Evolutionary conservation across 2,329 filamentous ascomycete genomes (phyloP).

Genomic region (Microdochium trichocladiopsis): DNA sequence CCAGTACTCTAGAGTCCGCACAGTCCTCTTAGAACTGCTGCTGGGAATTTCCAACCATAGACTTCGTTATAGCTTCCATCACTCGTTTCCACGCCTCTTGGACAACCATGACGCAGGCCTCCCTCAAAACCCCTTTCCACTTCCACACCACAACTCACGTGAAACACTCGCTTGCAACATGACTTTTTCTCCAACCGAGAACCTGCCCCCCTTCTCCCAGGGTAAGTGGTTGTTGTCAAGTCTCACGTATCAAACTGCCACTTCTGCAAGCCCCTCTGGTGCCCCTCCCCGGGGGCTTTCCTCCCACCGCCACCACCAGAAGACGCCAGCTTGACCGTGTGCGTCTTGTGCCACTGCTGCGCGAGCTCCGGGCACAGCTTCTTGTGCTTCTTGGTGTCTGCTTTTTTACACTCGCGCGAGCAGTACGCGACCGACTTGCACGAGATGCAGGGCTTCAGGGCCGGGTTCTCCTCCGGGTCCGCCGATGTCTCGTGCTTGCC

Average conservation of each 20-base stretch:
- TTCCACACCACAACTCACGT: no score
- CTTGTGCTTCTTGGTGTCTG: conserved; percentile 3
- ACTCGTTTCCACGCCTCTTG: no score
- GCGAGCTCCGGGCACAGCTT: conserved; percentile 3
- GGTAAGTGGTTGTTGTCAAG: no score
- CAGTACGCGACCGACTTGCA: conserved; percentile 2
- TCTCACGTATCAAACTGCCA: conserved; percentile 4
- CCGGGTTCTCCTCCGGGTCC: background rate
- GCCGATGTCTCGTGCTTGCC: background rate
- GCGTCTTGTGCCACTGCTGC: conserved; percentile 2
- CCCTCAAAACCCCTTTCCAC: no score
- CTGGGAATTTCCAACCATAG: no score
- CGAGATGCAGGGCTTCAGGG: conserved; percentile 1
- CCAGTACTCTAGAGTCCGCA: no score
- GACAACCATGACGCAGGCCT: no score
- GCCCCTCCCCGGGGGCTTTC: conserved; percentile 1
- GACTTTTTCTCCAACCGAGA: no score
- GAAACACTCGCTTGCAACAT: no score
- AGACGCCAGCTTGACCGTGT: conserved; percentile 2
- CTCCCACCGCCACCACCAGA: background rate
- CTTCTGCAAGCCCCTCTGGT: conserved; percentile 3
- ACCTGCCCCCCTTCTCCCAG: background rate
- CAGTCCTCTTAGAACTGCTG: no score
- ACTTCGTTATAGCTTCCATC: no score
- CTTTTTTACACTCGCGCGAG: conserved; percentile 4